Conservation (phyloP, 164 flowering plant genomes). For the Tetracentron sinense region DNA sequence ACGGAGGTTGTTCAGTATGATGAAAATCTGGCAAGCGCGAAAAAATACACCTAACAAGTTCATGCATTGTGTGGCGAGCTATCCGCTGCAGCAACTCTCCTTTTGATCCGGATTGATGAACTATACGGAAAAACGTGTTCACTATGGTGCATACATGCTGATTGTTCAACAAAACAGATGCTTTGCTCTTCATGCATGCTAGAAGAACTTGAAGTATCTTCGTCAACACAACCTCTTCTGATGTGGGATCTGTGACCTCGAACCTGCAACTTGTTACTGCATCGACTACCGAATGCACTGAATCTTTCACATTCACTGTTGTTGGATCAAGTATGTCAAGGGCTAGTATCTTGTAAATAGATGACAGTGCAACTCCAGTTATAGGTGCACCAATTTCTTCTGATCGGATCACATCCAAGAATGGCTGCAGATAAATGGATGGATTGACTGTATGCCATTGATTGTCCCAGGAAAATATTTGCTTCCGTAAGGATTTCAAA, state of each 20-base stretch:
- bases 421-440: constrained; percentile 37
- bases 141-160: constrained; percentile 55
- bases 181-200: constrained; percentile 50
- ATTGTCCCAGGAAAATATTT: constrained; percentile 30
- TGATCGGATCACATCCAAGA: constrained; percentile 45
- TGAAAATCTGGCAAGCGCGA: constrained; percentile 30
- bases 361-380: constrained; percentile 46
- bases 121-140: constrained; percentile 47
- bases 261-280: constrained; percentile 54
- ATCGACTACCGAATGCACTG: constrained; percentile 42
- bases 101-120: constrained; percentile 48
- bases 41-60: constrained; percentile 44
- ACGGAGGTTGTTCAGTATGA: constrained; percentile 10
- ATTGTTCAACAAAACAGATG: constrained; percentile 37
- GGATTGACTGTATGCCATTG: constrained; percentile 30
- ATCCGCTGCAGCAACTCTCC: constrained; percentile 52
- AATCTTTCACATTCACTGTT: constrained; percentile 36
- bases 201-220: constrained; percentile 52
- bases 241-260: constrained; percentile 54
- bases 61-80: constrained; percentile 56
- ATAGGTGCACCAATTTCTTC: constrained; percentile 59
- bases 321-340: constrained; percentile 38
- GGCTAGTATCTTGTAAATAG: constrained; percentile 40
- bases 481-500: constrained; percentile 26
- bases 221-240: constrained; percentile 50